Evolutionary conservation across 1,139 yeast species (phyloP).

Genomic region (Arxiozyma telluris): DNA sequence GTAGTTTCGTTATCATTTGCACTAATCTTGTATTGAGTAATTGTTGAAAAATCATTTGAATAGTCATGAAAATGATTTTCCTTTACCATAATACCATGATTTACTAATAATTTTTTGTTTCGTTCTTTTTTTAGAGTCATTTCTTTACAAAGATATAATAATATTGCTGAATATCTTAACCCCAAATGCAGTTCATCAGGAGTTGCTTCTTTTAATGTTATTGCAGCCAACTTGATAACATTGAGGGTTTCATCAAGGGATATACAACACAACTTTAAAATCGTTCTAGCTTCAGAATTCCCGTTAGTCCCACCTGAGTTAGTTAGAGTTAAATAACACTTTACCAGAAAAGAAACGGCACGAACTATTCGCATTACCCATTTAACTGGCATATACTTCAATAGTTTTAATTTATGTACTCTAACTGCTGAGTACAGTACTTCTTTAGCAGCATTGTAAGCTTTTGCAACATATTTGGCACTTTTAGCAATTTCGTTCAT

Average conservation of each 20-base stretch:
- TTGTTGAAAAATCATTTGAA: neutral
- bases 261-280: constrained; percentile 53
- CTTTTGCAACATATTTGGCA: constrained; percentile 71
- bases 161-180: constrained; percentile 69
- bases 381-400: constrained; percentile 77
- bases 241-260: constrained; percentile 63
- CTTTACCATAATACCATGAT: constrained; percentile 4
- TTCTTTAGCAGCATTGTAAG: constrained; percentile 78
- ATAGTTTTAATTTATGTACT: constrained; percentile 53
- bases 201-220: constrained; percentile 68
- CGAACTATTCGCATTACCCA: constrained; percentile 87
- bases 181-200: constrained; percentile 86
- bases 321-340: constrained; percentile 65
- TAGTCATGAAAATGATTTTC: constrained; percentile 1
- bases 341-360: constrained; percentile 83
- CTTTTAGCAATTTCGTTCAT: constrained; percentile 65
- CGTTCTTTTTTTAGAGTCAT: constrained; percentile 37
- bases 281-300: constrained; percentile 29
- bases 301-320: constrained; percentile 30
- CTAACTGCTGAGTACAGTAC: constrained; percentile 64
- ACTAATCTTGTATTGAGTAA: neutral
- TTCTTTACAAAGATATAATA: constrained; percentile 71
- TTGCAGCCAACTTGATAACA: constrained; percentile 64
- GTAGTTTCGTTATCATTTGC: neutral
- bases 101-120: constrained; percentile 4